phyloP scores from a whole-genome alignment of 129 eudicot genomes.

The Centella asiatica region DNA sequence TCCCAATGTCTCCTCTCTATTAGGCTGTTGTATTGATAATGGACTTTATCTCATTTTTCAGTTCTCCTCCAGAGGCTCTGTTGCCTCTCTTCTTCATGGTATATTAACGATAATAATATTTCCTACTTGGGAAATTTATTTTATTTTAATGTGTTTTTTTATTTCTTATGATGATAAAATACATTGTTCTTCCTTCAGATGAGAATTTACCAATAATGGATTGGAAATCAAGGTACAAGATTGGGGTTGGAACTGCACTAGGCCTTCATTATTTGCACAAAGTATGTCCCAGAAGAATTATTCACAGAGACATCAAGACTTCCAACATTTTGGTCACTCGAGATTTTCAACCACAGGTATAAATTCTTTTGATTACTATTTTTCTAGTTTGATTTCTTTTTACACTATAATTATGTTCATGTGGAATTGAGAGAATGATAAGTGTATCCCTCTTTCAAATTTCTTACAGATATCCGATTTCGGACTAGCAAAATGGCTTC shows the following conservation, averaged over 20 bases:
- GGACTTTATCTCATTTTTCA: conserved; percentile 92
- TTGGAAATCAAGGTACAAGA: conserved; percentile 78
- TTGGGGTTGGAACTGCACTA: conserved; percentile 76
- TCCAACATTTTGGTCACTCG: conserved; percentile 64
- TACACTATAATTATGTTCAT: too few relatives aligned
- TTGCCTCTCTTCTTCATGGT: conserved; percentile 98
- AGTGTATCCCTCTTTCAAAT: background rate
- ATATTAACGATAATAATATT: too few relatives aligned
- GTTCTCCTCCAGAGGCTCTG: conserved; percentile 89
- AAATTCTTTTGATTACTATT: background rate
- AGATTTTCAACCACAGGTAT: conserved; percentile 89
- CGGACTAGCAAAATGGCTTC: conserved; percentile 99
- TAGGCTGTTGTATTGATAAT: conserved; percentile 93
- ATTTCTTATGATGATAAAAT: background rate
- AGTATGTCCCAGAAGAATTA: conserved; percentile 86
- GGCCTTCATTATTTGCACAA: conserved; percentile 96
- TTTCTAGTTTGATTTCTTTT: too few relatives aligned
- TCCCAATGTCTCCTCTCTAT: conserved; percentile 78
- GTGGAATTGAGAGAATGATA: background rate
- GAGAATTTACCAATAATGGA: conserved; percentile 61
- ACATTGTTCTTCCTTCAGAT: conserved; percentile 25
- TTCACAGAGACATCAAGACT: conserved; percentile 88
- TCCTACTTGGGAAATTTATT: background rate
- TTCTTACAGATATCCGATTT: conserved; percentile 75
- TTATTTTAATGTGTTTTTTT: background rate